Percentiles rank a stretch among this genome's conserved stretches.
Conservation (phyloP, 768 basidiomycete species). For the Suillus subaureus region DNA sequence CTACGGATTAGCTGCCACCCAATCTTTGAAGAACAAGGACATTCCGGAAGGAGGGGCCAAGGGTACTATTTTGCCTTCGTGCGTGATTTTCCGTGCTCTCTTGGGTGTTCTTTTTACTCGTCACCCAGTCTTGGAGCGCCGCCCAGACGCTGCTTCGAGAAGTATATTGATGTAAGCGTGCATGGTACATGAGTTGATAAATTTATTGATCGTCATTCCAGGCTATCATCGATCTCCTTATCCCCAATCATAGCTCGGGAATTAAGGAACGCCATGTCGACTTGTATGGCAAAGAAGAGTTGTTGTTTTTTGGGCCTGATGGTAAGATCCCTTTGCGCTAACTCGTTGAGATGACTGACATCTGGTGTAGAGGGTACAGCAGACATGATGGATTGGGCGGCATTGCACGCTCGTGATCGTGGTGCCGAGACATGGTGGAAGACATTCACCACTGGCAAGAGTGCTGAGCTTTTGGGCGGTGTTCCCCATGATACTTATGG, state of each 20-base stretch:
- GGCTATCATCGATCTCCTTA: conserved; percentile 90
- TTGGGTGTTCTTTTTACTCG: not conserved
- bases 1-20: conserved; percentile 92
- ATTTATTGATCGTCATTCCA: conserved; percentile 30
- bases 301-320: conserved; percentile 95
- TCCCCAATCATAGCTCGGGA: conserved; percentile 94
- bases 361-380: conserved; percentile 82
- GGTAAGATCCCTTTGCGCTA: conserved; percentile 43
- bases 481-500: conserved; percentile 90
- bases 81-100: conserved; percentile 29
- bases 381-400: conserved; percentile 99
- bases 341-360: conserved; percentile 10
- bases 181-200: conserved; percentile 9
- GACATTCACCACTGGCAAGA: conserved; percentile 97
- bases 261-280: conserved; percentile 95
- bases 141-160: conserved; percentile 91
- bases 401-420: conserved; percentile 84
- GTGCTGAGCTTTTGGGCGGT: conserved; percentile 86
- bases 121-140: conserved; percentile 72
- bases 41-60: conserved; percentile 98
- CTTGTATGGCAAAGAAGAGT: conserved; percentile 85
- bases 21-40: conserved; percentile 96
- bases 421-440: conserved; percentile 98
- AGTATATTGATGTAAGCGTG: conserved; percentile 87
- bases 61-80: conserved; percentile 94